Base-by-base conservation (phyloP, 2,329 filamentous ascomycete species). In the Pseudonectria foliicola region DNA sequence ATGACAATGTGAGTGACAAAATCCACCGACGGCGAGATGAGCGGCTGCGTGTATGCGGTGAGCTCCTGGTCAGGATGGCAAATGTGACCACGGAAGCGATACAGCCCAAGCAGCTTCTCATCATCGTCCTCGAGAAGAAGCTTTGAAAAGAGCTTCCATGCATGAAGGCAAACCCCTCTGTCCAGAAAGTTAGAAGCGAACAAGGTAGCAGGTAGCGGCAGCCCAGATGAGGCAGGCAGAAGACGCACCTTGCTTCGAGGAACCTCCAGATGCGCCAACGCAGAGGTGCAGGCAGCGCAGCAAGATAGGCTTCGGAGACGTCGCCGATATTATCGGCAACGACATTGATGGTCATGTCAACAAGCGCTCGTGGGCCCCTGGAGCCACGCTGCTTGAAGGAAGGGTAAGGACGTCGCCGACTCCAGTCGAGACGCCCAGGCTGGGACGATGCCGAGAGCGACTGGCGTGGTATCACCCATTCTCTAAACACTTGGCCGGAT, bases 1-100 rank as follows among this genome's bases (percentile, higher is more conserved):
- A 70, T 57, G 36, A 58, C 58, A 1, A 70, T 48, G 29, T 66
- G 61, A 1, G 63, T 54, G 35, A 70, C 54, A 33, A 65, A 68
- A 14, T 66, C 57, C 2, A 54, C 52, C 3, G 56, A 49, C 2
- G 48, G 33, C 4, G 62, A 62, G n/a, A 43, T 50, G 25, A 69
- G 39, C 10, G 64, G 66, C 18, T 49, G 42, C 8, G 52, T 56
- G 42, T 67, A 69, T n/a, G 48, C 40, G 11, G 35, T 37, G 15
- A 70, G 56, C 25, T 51, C 45, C 27, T 53, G 47, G 10, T 46
- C 43, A 2, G 64, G 63, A 10, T 44, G 49, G 42, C 60, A 63
- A 13, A 66, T 61, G 34, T 65, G 61, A 13, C 64, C 54, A 13
- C 59, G 53, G 36, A 60, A 64, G 14, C 58, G 57, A 34, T 63